Base-by-base conservation (phyloP, 148 eudicot genomes). In the Camellia granthamiana region DNA sequence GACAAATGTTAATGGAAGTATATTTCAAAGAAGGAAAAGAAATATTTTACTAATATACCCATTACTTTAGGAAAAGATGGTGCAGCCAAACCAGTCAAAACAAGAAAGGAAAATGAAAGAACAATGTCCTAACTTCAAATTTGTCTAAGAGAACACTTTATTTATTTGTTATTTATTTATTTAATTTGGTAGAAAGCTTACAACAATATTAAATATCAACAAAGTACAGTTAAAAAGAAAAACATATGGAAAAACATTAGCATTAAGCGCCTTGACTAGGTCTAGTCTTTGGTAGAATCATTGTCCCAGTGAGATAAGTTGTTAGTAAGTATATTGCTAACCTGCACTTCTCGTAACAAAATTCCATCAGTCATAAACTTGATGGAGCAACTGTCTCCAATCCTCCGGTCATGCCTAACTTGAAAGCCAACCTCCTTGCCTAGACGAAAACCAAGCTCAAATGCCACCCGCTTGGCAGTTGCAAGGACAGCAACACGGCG, bases 311-410 rank as follows among this genome's bases (percentile, higher is more conserved):
- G 75, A 71, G 41, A n/a, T 46, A 15, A 71, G 38, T 49, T 47
- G 75, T 47, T 19, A 18, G 75, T 49, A 49, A 46, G 42, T 62
- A 59, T 69, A 74, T 79, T 10, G 69, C 79, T 59, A 81, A 96
- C 99, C 99, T 96, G 97, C 81, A 96, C 81, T 88, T 94, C 99
- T 71, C 99, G 91, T 56, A 96, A 92, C 77, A 96, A 90, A 77
- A 96, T 96, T 75, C 99, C 99, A 80, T 96, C 99, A 83, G 98
- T 96, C 99, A 96, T 96, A 80, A 94, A 91, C 88, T 96, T 96
- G 84, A 96, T 96, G 62, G 92, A 83, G 87, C 93, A 87, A 71
- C 78, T 89, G 78, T 92, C 87, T 68, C 95, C 95, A 80, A 91
- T 81, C 81, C 85, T 85, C 76, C 83, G 87, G 89, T 96, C 97